phyloP scores from a whole-genome alignment of 345 rosid species.

The Salix suchowensis region DNA sequence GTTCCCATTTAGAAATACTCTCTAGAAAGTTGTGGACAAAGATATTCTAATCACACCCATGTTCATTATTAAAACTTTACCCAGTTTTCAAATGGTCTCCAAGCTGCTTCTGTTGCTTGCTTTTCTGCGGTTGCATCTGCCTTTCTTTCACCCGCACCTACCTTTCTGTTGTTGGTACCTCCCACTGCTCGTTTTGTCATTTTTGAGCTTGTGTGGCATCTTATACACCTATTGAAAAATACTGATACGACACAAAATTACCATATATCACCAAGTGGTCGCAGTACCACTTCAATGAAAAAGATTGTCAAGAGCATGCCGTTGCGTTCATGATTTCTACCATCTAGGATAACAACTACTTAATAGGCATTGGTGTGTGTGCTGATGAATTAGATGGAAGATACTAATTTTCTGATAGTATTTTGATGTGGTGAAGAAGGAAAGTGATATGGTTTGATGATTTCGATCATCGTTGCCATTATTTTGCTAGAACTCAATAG shows the following conservation, averaged over 20 bases:
- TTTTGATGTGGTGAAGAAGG: neutral
- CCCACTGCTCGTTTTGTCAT: neutral
- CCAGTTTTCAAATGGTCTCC: neutral
- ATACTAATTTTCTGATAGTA: neutral
- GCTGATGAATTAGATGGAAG: neutral
- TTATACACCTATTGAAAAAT: neutral
- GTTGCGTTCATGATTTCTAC: neutral
- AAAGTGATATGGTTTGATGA: neutral
- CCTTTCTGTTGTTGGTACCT: neutral
- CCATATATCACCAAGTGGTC: neutral
- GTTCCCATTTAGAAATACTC: neutral
- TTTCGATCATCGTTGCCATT: neutral
- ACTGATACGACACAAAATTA: neutral
- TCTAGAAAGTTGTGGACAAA: neutral
- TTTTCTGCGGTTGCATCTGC: neutral
- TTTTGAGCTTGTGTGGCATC: neutral
- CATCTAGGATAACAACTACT: no score
- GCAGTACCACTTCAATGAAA: neutral
- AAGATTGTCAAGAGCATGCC: neutral
- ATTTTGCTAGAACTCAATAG: neutral
- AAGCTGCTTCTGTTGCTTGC: neutral
- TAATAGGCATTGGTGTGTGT: neutral
- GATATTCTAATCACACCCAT: neutral
- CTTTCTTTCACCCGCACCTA: no score
- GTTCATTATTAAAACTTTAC: no score